Percentiles rank a stretch among this genome's conserved stretches.
Conservation (phyloP, 2,329 filamentous ascomycete species). For the Aaosphaeria arxii region DNA sequence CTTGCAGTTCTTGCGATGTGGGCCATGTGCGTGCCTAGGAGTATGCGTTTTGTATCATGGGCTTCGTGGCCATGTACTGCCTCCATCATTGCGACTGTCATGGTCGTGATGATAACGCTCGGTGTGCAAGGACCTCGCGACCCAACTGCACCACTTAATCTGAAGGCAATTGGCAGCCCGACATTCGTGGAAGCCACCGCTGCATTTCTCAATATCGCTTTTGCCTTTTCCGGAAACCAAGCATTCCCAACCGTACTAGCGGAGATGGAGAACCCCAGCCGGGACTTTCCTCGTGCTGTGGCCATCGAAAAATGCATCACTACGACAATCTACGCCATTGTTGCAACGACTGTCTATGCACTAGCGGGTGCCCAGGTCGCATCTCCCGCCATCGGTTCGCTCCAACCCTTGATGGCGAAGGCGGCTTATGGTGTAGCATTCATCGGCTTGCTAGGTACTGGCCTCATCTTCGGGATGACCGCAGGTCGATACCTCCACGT, state of each 20-base stretch:
- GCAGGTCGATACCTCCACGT: conserved; percentile 62
- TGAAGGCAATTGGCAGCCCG: conserved; percentile 1
- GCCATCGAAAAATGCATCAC: not conserved
- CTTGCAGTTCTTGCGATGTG: conserved; percentile 22
- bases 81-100: conserved; percentile 60
- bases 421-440: conserved; percentile 59
- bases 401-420: not conserved
- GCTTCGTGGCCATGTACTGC: conserved; percentile 16
- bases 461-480: conserved; percentile 66
- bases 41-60: conserved; percentile 27
- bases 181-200: conserved; percentile 2
- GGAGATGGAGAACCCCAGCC: conserved; percentile 58
- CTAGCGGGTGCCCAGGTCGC: not conserved
- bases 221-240: conserved; percentile 63
- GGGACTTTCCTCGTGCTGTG: conserved; percentile 21
- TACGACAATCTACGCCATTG: not conserved
- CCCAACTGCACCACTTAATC: conserved; percentile 15
- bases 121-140: conserved; percentile 45
- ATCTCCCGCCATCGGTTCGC: not conserved
- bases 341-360: not conserved
- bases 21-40: conserved; percentile 23
- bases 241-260: conserved; percentile 65
- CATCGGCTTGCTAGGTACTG: conserved; percentile 66
- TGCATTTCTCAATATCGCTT: conserved; percentile 58
- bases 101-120: conserved; percentile 64